Base-by-base conservation (phyloP, 495 filamentous ascomycete species). In the Penicillium simplicissimum region DNA sequence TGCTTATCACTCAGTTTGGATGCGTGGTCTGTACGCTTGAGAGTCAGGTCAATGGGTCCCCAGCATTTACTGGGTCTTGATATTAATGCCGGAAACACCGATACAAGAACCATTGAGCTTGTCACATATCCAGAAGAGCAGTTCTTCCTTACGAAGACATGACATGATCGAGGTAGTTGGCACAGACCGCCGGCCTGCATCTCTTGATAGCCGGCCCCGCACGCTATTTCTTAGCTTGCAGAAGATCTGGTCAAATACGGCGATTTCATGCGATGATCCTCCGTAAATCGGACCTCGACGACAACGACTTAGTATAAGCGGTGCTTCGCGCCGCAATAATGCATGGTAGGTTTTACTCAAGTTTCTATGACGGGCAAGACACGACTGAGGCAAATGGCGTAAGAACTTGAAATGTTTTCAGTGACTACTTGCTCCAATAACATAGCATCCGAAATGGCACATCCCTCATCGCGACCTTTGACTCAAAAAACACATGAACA, bases 401-500 rank as follows among this genome's bases (percentile, higher is more conserved):
- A 64, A 42, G 49, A 52, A 56, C n/a, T 37, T 55, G 15, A 15
- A 55, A 67, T 64, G 54, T 21, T 55, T 64, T 64, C 54, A 59
- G 60, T 45, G 49, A 64, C 49, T 38, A 56, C 37, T 47, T 55
- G 54, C 55, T 61, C 58, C 58, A 58, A 52, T 49, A 49, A 58
- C 43, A 55, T 49, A 21, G 56, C 19, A 25, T 48, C 56, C 51
- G 49, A 52, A 52, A 57, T 37, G 52, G 36, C 36, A 55, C 52
- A 52, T 58, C 59, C 53, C 21, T 33, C 33, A 45, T 43, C 51
- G 43, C 17, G 51, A 59, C 45, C 42, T 60, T 54, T 57, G 60
- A 42, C 57, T 62, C 52, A 45, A 21, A 21, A 57, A 64, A 58
- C 60, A 66, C 57, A 67, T 63, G 60, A 62, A 60, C 60, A 71